phyloP scores from a whole-genome alignment of 306 rosid genomes.

The Delonix regia region DNA sequence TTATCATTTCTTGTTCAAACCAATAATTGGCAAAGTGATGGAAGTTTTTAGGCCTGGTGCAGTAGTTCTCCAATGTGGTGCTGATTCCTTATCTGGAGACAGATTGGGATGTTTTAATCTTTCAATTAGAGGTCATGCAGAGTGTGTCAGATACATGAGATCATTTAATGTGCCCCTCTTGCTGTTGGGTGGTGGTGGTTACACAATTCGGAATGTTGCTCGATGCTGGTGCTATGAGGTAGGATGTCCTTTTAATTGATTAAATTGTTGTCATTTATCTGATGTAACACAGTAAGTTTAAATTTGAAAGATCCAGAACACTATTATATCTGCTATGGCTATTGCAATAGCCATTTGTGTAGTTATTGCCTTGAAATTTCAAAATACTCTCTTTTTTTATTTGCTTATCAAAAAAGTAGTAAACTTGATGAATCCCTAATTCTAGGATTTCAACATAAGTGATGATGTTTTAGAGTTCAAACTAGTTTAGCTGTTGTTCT shows the following conservation, averaged over 20 bases:
- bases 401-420: neutral
- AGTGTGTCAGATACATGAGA: slow-evolving; percentile 87
- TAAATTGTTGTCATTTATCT: slow-evolving; percentile 15
- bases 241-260: slow-evolving; percentile 25
- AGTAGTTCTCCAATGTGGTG: slow-evolving; percentile 92
- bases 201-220: slow-evolving; percentile 90
- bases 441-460: neutral
- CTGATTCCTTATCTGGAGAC: slow-evolving; percentile 88
- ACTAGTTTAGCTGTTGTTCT: slow-evolving; percentile 17
- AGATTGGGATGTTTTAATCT: slow-evolving; percentile 90
- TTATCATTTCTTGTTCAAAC: slow-evolving; percentile 87
- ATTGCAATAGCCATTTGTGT: neutral
- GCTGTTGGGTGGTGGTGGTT: slow-evolving; percentile 89
- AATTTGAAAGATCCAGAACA: neutral
- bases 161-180: slow-evolving; percentile 88
- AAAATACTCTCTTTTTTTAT: neutral
- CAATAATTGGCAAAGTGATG: slow-evolving; percentile 83
- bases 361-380: slow-evolving; percentile 4
- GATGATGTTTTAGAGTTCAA: slow-evolving; percentile 15
- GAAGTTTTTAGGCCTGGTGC: slow-evolving; percentile 89
- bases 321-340: neutral
- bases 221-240: slow-evolving; percentile 97
- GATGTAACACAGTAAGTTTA: slow-evolving; percentile 25
- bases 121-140: slow-evolving; percentile 89
- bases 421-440: slow-evolving; percentile 2